A percentile compares a stretch with the other conserved stretches of the same genome.
Conservation (phyloP, 1,284 basidiomycete genomes). For the Rhodofomes roseus region DNA sequence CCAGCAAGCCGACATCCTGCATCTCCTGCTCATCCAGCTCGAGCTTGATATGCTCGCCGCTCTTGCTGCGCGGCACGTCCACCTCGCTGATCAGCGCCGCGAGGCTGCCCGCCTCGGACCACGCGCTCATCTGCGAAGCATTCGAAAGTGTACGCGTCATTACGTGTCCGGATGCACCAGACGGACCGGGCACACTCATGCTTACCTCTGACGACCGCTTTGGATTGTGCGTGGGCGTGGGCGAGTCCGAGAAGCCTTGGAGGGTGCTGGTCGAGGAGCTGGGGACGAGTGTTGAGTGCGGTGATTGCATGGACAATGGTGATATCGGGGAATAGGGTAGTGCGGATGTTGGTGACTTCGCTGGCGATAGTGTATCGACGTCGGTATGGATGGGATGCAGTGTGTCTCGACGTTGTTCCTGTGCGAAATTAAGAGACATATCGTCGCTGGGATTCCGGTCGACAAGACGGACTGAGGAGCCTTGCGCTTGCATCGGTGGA, state of each 20-base stretch:
- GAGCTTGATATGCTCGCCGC: constrained; percentile 35
- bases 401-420: background rate
- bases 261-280: background rate
- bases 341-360: background rate
- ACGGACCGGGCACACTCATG: no score
- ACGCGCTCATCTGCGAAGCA: constrained; percentile 20
- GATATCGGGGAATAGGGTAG: background rate
- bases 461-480: background rate
- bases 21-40: constrained; percentile 67
- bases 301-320: background rate
- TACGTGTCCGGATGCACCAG: background rate
- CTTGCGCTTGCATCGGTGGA: background rate
- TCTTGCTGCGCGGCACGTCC: constrained; percentile 13
- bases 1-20: constrained; percentile 60
- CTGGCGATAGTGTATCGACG: background rate
- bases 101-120: constrained; percentile 28
- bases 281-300: background rate
- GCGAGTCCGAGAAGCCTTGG: background rate
- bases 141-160: constrained; percentile 7
- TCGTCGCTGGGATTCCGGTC: background rate
- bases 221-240: background rate
- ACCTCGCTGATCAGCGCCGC: constrained; percentile 25
- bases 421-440: background rate
- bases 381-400: background rate
- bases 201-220: background rate